Evolutionary conservation across 495 filamentous ascomycete genomes (phyloP), one percentile per base, ranked within the genome.

Genomic region (Aspergillus mulundensis): DNA sequence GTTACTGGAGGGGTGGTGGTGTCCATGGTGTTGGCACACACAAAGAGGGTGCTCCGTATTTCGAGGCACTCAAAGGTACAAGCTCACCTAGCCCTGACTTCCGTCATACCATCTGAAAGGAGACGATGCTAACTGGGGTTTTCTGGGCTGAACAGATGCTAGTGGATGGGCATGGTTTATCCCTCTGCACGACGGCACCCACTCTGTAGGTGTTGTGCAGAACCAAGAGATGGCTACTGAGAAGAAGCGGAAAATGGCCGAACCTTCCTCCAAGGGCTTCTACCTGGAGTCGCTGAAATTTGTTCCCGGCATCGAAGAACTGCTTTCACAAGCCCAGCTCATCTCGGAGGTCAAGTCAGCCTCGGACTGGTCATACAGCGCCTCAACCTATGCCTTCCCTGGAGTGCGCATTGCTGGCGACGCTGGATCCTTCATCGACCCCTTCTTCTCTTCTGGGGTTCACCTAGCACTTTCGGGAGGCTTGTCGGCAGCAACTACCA

Each of bases 391-490:
- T 59, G 69, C 73, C n/a, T 58, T 36, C 39, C 69, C 73, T 0
- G 19, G 66, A 42, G 25, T 67, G 5, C 71, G 73, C 14, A 59
- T 76, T 23, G 68, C 59, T 11, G 73, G 74, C 5, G 74, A 77
- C 54, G 73, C 74, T 0, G 73, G 72, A 2, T 73, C 64, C 56
- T 76, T 77, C 58, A 75, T 77, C 47, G 74, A 75, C 47, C 71
- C 72, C 3, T 70, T 61, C 56, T 77, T 78, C 60, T 72, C 70
- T 2, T 77, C 75, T 3, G 79, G 76, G 20, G 72, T 79, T 0
- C 80, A 83, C 53, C 57, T 83, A 10, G 80, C 78, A 1, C 36
- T 81, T 3, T 34, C 66, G 2, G 61, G 71, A 19, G 80, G 62
- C 21, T 66, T 83, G 0, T 75, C 78, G 0, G 79, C 79, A 1